phyloP scores from a whole-genome alignment of 352 stramenopile species.

The Phytophthora pini region DNA sequence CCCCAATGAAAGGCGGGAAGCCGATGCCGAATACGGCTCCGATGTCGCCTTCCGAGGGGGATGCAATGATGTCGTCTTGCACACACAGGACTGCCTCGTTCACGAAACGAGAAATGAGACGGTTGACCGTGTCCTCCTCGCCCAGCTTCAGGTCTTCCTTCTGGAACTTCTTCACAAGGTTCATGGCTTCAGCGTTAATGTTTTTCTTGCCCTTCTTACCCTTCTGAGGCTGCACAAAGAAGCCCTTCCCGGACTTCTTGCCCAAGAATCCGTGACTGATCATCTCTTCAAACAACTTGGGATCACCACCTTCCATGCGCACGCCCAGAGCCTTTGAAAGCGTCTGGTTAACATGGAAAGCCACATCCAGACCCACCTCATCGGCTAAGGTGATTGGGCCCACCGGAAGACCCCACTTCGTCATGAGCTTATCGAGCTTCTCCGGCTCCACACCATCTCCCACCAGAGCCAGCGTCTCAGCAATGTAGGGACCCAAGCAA shows the following conservation, averaged over 20 bases:
- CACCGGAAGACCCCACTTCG: slow-evolving; percentile 97
- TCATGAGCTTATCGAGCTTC: slow-evolving; percentile 95
- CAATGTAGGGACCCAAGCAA: slow-evolving; percentile 96
- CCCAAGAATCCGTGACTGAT: slow-evolving; percentile 95
- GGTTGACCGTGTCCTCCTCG: slow-evolving; percentile 92
- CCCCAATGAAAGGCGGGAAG: slow-evolving; percentile 98
- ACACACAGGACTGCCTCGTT: slow-evolving; percentile 98
- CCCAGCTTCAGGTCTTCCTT: slow-evolving; percentile 80
- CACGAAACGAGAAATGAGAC: slow-evolving; percentile 95
- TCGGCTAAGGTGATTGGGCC: slow-evolving; percentile 97
- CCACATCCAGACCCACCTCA: slow-evolving; percentile 98
- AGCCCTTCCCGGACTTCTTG: slow-evolving; percentile 97
- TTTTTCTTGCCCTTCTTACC: slow-evolving; percentile 91
- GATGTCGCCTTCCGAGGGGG: slow-evolving; percentile 97
- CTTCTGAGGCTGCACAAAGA: slow-evolving; percentile 95
- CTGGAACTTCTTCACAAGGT: slow-evolving; percentile 84
- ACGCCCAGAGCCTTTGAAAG: slow-evolving; percentile 95
- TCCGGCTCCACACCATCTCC: slow-evolving; percentile 93
- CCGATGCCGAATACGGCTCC: slow-evolving; percentile 99
- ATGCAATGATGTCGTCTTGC: slow-evolving; percentile 97
- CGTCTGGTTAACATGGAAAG: slow-evolving; percentile 93
- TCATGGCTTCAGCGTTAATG: slow-evolving; percentile 89
- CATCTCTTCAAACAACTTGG: slow-evolving; percentile 95
- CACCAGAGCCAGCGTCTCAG: slow-evolving; percentile 92
- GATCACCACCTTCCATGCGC: slow-evolving; percentile 93